A percentile compares a stretch with the other conserved stretches of the same genome.
phyloP scores from a whole-genome alignment of 257 asterid genomes.

The Solanum corneliomulleri region DNA sequence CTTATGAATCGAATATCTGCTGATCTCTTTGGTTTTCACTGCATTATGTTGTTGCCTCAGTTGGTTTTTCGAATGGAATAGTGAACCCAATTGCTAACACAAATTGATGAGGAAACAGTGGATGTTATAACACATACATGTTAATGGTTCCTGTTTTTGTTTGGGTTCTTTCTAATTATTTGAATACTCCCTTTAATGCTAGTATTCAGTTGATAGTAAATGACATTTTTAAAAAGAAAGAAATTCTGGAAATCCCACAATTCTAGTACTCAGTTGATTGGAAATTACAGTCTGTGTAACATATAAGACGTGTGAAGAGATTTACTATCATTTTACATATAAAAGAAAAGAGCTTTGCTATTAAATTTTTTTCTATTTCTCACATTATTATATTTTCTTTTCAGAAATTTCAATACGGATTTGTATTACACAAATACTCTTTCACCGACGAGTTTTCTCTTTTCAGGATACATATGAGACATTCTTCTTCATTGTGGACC shows the following conservation, averaged over 20 bases:
- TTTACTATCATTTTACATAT: neutral
- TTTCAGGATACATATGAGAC: slow-evolving; percentile 87
- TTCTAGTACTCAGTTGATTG: neutral
- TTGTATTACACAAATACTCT: neutral
- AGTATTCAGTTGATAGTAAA: neutral
- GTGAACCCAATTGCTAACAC: neutral
- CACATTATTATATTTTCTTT: neutral
- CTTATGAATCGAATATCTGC: neutral
- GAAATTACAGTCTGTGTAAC: neutral
- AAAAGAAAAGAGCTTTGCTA: neutral
- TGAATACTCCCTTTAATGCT: neutral
- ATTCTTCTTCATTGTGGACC: slow-evolving; percentile 92
- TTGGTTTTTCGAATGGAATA: neutral
- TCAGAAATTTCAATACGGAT: neutral
- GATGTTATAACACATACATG: neutral
- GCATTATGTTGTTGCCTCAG: neutral
- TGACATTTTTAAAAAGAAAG: neutral
- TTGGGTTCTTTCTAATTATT: neutral
- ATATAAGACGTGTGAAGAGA: neutral
- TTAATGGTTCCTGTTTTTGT: neutral
- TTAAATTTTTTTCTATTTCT: neutral
- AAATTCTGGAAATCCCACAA: neutral
- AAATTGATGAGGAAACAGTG: neutral
- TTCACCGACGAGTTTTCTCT: neutral
- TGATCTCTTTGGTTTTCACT: neutral